Evolutionary conservation across 352 stramenopile genomes (phyloP).

Genomic region (Elongisporangium anandrum): DNA sequence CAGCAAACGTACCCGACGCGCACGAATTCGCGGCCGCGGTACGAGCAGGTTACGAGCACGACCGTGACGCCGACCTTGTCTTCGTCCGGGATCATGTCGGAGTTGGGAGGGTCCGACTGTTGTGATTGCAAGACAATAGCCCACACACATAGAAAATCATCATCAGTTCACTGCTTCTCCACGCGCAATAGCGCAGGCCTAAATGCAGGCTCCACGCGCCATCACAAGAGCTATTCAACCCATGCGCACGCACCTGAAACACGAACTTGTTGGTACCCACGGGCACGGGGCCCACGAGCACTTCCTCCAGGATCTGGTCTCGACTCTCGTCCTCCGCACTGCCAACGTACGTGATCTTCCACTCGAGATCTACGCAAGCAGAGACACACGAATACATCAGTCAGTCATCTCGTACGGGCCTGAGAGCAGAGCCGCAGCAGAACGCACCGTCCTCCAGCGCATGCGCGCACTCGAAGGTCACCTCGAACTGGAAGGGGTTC

Average conservation of each 20-base stretch:
- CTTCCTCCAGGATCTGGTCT: conserved; percentile 98
- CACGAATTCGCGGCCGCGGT: conserved; percentile 97
- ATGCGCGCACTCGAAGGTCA: conserved; percentile 99
- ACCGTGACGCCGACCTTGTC: conserved; percentile 99
- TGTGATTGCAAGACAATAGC: neutral
- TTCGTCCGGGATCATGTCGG: conserved; percentile 89
- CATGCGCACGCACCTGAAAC: conserved; percentile 61
- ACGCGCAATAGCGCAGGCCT: neutral
- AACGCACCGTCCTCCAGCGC: conserved; percentile 91
- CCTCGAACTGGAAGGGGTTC: conserved; percentile 99
- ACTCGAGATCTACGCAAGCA: conserved; percentile 93
- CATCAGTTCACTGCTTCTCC: neutral
- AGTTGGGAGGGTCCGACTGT: conserved; percentile 93
- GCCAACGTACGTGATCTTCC: conserved; percentile 99
- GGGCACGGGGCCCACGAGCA: conserved; percentile 97
- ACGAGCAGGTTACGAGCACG: conserved; percentile 97
- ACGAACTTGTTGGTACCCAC: conserved; percentile 99
- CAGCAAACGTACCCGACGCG: conserved; percentile 55
- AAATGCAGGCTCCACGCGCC: neutral
- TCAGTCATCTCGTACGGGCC: neutral
- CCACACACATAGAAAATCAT: neutral
- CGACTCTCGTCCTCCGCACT: conserved; percentile 93
- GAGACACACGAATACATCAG: conserved; percentile 3
- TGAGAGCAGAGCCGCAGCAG: conserved; percentile 18
- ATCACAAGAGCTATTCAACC: neutral